These are phyloP conservation scores for Naematelia aurantialba DNA, from an alignment of 768 basidiomycete species.

Conservation along the genomic window DNA sequence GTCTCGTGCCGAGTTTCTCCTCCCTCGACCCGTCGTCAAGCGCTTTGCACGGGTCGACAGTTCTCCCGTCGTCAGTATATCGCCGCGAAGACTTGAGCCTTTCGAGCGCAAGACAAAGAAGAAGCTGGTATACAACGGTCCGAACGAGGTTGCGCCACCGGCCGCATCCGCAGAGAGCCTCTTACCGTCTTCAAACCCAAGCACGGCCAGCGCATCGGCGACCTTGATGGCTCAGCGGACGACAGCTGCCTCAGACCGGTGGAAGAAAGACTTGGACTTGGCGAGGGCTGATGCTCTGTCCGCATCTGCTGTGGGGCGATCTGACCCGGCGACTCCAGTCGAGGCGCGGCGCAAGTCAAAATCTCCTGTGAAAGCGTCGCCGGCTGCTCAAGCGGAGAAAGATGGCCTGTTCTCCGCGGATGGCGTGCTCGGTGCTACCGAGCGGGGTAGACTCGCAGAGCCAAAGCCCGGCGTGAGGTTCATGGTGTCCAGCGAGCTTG, in stretches of 20 bases:
- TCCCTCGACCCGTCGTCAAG: slow-evolving; percentile 22
- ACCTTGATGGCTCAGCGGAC: background rate
- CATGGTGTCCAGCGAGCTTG: slow-evolving; percentile 47
- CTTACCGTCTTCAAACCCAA: slow-evolving; percentile 4
- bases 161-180: slow-evolving; percentile 5
- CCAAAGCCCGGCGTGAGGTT: slow-evolving; percentile 43
- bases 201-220: background rate
- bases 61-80: slow-evolving; percentile 36
- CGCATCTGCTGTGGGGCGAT: background rate
- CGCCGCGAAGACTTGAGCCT: slow-evolving; percentile 27
- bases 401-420: slow-evolving; percentile 23
- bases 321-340: background rate
- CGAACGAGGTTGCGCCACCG: slow-evolving; percentile 7
- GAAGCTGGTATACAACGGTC: slow-evolving; percentile 10
- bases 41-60: slow-evolving; percentile 21
- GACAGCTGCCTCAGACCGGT: background rate
- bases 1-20: slow-evolving; percentile 44
- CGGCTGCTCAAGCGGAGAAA: slow-evolving; percentile 13
- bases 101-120: slow-evolving; percentile 36
- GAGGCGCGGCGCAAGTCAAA: background rate
- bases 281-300: background rate
- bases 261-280: no score
- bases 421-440: slow-evolving; percentile 8
- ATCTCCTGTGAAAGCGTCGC: slow-evolving; percentile 15
- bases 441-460: slow-evolving; percentile 10